Evolutionary conservation across 2,329 filamentous ascomycete species (phyloP).

Genomic region (Hypoxylon sp.): DNA sequence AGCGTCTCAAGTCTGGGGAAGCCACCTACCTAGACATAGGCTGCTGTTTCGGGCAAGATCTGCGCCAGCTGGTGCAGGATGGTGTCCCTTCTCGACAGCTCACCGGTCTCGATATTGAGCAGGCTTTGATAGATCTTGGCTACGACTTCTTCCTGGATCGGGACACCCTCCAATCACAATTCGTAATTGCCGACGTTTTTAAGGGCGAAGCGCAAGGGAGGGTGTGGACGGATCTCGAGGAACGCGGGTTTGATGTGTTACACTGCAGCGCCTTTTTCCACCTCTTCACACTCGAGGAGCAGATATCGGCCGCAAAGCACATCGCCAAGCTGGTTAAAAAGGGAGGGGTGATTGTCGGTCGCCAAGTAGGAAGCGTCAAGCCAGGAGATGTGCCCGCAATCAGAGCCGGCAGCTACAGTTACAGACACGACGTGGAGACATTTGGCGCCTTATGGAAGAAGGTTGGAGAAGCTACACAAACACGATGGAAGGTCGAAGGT

Average conservation of each 20-base stretch:
- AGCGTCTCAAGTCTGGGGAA: slow-evolving; percentile 24
- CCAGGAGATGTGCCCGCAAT: slow-evolving; percentile 40
- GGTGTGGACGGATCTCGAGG: slow-evolving; percentile 39
- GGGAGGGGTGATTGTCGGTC: slow-evolving; percentile 41
- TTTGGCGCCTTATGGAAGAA: slow-evolving; percentile 40
- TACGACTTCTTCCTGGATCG: slow-evolving; percentile 51
- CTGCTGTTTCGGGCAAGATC: slow-evolving; percentile 53
- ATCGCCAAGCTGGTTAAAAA: slow-evolving; percentile 40
- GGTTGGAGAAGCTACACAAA: slow-evolving; percentile 39
- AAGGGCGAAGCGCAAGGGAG: slow-evolving; percentile 27
- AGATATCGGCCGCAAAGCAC: slow-evolving; percentile 41
- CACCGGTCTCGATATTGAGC: slow-evolving; percentile 48
- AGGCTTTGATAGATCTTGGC: slow-evolving; percentile 46
- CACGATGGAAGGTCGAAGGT: slow-evolving; percentile 45
- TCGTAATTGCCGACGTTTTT: slow-evolving; percentile 47
- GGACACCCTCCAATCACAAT: slow-evolving; percentile 42
- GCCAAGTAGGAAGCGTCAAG: slow-evolving; percentile 43
- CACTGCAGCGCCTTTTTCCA: slow-evolving; percentile 51
- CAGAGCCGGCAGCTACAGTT: slow-evolving; percentile 27
- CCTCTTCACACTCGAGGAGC: slow-evolving; percentile 46
- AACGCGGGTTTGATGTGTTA: slow-evolving; percentile 44
- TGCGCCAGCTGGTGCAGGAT: slow-evolving; percentile 49
- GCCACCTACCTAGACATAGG: slow-evolving; percentile 51
- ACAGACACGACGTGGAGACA: slow-evolving; percentile 37
- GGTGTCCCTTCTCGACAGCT: slow-evolving; percentile 46